Evolutionary conservation across 495 filamentous ascomycete genomes (phyloP).

Genomic region (Pyrenula aspistea): DNA sequence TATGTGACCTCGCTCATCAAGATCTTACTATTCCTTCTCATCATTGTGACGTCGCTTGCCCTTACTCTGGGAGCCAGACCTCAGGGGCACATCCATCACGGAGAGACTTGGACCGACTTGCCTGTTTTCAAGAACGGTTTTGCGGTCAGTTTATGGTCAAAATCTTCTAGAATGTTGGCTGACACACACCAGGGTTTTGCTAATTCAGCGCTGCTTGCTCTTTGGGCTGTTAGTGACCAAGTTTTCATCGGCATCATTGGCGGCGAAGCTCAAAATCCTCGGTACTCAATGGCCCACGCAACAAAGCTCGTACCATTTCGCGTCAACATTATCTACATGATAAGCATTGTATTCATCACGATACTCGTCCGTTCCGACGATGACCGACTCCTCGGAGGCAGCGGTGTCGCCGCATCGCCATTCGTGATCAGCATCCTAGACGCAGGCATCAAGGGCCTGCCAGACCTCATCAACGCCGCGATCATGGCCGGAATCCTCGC

Average conservation of each 20-base stretch:
- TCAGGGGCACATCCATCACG: constrained; percentile 13
- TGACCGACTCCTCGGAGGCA: constrained; percentile 12
- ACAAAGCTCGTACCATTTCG: constrained; percentile 18
- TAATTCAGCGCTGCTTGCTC: constrained; percentile 9
- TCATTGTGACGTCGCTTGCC: constrained; percentile 15
- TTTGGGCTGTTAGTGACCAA: constrained; percentile 11
- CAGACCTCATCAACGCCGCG: constrained; percentile 16
- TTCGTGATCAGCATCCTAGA: constrained; percentile 21
- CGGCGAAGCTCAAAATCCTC: constrained; percentile 15
- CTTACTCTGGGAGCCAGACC: constrained; percentile 18
- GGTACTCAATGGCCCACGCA: constrained; percentile 15
- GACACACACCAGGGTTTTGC: constrained; percentile 14
- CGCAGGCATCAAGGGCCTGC: constrained; percentile 15
- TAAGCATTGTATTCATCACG: constrained; percentile 14
- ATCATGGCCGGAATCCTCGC: constrained; percentile 19
- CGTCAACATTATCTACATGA: constrained; percentile 19
- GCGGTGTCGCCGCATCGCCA: constrained; percentile 21
- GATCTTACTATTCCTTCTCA: constrained; percentile 17
- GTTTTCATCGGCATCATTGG: constrained; percentile 11
- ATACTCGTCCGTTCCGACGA: constrained; percentile 17
- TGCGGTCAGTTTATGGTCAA: too few relatives aligned
- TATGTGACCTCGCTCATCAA: constrained; percentile 19
- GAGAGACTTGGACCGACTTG: constrained; percentile 14
- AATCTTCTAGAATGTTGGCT: too few relatives aligned
- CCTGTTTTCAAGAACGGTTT: constrained; percentile 18